Evolutionary conservation across 2,329 filamentous ascomycete species (phyloP).

Genomic region (Xylariaceae sp.): DNA sequence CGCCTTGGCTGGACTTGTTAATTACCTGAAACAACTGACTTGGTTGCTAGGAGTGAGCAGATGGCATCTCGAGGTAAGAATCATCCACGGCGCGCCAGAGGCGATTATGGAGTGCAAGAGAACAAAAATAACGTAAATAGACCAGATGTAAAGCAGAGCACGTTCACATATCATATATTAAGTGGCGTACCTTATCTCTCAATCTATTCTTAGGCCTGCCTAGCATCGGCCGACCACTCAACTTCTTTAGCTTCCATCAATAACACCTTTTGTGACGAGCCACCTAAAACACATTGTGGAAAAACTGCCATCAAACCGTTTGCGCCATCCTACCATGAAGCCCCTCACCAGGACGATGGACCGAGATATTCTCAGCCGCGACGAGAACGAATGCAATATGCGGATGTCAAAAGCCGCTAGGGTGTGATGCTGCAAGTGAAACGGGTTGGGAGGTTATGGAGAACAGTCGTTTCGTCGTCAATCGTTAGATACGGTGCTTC

Average conservation of each 20-base stretch:
- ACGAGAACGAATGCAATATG: neutral
- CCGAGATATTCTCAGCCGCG: neutral
- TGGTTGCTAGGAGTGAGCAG: too few species aligned
- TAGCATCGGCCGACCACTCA: neutral
- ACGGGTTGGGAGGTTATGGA: neutral
- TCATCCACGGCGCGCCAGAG: too few species aligned
- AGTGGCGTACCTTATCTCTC: neutral
- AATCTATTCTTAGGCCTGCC: neutral
- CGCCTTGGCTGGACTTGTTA: too few species aligned
- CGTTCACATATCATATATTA: neutral
- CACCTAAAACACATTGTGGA: neutral
- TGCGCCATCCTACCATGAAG: neutral
- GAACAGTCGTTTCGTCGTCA: conserved; percentile 22
- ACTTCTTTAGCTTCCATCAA: neutral
- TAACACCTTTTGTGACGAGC: neutral
- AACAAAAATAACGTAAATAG: neutral
- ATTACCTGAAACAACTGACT: too few species aligned
- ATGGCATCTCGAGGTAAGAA: neutral
- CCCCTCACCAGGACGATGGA: neutral
- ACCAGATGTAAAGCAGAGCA: neutral
- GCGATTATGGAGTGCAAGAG: neutral
- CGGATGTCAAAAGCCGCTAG: neutral
- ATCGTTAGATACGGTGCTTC: conserved; percentile 36
- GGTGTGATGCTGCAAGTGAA: neutral
- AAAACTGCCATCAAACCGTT: neutral